Conservation (phyloP, 176 grass and related monocot genomes). For the Carex kokanica region DNA sequence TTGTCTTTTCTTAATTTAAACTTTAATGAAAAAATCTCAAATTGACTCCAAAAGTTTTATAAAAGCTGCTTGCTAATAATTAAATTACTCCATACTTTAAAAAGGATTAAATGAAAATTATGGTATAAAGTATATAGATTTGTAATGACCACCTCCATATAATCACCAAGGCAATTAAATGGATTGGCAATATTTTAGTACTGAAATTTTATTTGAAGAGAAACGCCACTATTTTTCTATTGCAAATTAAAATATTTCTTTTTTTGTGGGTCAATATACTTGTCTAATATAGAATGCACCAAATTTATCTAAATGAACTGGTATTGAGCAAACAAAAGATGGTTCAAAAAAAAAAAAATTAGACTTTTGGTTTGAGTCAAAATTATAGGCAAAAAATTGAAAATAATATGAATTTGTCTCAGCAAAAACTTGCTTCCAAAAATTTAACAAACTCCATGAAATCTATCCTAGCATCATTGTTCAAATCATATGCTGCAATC, state of each 20-base stretch:
- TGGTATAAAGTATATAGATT: too few relatives aligned
- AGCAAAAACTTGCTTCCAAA: slow-evolving; percentile 66
- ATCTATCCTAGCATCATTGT: slow-evolving; percentile 60
- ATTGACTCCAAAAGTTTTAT: too few relatives aligned
- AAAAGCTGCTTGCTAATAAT: too few relatives aligned
- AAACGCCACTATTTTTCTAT: neutral
- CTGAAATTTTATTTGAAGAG: too few relatives aligned
- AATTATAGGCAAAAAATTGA: slow-evolving; percentile 1
- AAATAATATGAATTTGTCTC: neutral
- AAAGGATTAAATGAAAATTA: too few relatives aligned
- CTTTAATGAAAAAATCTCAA: too few relatives aligned
- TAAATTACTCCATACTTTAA: too few relatives aligned
- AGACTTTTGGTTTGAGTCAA: neutral
- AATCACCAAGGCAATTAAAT: too few relatives aligned
- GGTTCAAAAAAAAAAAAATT: neutral
- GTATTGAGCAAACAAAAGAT: neutral
- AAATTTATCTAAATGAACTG: neutral
- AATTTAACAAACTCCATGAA: slow-evolving; percentile 57
- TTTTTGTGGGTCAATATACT: neutral
- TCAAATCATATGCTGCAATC: slow-evolving; percentile 59
- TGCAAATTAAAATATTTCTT: neutral
- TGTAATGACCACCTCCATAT: too few relatives aligned
- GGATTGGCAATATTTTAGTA: too few relatives aligned
- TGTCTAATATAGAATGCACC: neutral
- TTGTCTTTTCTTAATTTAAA: too few relatives aligned